A percentile compares a stretch with the other conserved stretches of the same genome.
Evolutionary conservation across 371 early-diverging fungal species (phyloP).

Genomic region (Blakeslea trispora): DNA sequence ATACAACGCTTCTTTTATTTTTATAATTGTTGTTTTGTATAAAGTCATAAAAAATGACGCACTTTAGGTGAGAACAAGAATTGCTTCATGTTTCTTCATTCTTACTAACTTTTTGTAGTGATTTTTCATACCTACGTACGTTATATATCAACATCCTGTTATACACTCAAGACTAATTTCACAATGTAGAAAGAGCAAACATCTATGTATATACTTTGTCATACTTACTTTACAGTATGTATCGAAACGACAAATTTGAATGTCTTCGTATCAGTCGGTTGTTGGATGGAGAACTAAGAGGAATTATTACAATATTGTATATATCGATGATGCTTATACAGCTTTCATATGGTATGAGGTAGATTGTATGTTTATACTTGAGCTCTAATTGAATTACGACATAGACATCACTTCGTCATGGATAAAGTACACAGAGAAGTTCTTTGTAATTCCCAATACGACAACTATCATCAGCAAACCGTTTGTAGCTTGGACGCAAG

Average conservation of each 20-base stretch:
- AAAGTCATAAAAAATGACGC: no score
- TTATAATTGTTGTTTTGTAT: no score
- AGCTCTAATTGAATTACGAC: not conserved
- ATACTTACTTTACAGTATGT: constrained; percentile 34
- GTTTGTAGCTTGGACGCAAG: constrained; percentile 33
- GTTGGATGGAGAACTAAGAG: constrained; percentile 43
- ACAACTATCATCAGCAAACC: constrained; percentile 36
- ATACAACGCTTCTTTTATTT: no score
- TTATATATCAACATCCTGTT: not conserved
- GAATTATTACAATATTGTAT: constrained; percentile 43
- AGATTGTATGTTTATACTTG: not conserved
- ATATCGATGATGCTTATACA: constrained; percentile 44
- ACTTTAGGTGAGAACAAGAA: no score
- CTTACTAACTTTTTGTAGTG: constrained; percentile 12
- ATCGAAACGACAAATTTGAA: constrained; percentile 36
- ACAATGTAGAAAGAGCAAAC: constrained; percentile 36
- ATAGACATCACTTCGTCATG: constrained; percentile 47
- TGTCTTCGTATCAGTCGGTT: constrained; percentile 42
- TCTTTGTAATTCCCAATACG: constrained; percentile 19
- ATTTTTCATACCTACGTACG: constrained; percentile 40
- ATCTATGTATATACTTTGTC: constrained; percentile 32
- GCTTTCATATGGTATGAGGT: constrained; percentile 40
- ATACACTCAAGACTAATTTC: not conserved
- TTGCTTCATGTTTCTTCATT: no score
- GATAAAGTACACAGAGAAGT: constrained; percentile 53